Conservation (phyloP, 495 filamentous ascomycete species). For the Xylaria flabelliformis region DNA sequence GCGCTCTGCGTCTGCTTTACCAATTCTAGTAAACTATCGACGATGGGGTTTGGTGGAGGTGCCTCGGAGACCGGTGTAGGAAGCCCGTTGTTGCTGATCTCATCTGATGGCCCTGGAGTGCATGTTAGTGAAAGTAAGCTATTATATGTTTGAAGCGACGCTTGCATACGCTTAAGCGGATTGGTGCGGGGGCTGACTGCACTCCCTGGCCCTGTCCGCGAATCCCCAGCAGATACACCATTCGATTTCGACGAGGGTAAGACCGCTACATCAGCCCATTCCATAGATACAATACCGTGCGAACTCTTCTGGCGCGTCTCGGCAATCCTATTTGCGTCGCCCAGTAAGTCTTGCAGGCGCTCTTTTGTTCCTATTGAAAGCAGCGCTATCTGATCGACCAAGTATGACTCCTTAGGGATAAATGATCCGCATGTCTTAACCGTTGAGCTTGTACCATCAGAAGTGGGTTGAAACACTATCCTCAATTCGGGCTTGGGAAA, state of each 20-base stretch:
- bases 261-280: constrained; percentile 71
- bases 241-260: constrained; percentile 41
- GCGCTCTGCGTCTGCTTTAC: constrained; percentile 51
- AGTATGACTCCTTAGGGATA: constrained; percentile 67
- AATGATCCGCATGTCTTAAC: constrained; percentile 66
- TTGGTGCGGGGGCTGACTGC: constrained; percentile 57
- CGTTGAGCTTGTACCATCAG: constrained; percentile 56
- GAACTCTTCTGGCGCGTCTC: constrained; percentile 71
- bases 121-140: constrained; percentile 37
- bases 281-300: constrained; percentile 70
- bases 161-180: constrained; percentile 65
- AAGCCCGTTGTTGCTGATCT: constrained; percentile 38
- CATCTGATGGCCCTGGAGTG: constrained; percentile 33
- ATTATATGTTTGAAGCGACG: constrained; percentile 25
- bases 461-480: constrained; percentile 41
- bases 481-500: constrained; percentile 50
- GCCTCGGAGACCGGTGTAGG: constrained; percentile 35
- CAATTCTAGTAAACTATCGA: constrained; percentile 43
- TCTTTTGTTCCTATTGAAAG: constrained; percentile 78
- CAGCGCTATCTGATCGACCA: constrained; percentile 77
- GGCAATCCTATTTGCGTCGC: constrained; percentile 71
- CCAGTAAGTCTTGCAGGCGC: constrained; percentile 68
- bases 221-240: constrained; percentile 41
- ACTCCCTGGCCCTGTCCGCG: constrained; percentile 48
- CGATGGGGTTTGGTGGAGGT: constrained; percentile 42